phyloP scores from a whole-genome alignment of 2,329 filamentous ascomycete species.

The Colletotrichum caudatum region DNA sequence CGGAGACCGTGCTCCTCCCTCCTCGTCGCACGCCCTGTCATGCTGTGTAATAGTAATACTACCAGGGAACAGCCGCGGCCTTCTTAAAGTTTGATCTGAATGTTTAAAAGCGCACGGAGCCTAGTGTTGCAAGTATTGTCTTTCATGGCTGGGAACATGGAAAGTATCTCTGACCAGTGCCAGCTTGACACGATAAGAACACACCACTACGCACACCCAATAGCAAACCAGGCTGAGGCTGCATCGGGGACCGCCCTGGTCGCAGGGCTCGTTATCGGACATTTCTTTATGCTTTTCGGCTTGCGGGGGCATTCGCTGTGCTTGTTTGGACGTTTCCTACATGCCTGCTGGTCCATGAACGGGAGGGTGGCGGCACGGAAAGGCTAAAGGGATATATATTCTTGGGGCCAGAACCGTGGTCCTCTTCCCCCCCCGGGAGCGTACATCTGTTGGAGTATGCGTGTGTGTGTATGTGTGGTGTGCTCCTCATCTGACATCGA shows the following conservation, averaged over 20 bases:
- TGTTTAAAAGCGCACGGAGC: background rate
- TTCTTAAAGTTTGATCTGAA: background rate
- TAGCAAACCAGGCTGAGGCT: background rate
- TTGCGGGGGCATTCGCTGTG: background rate
- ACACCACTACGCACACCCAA: background rate
- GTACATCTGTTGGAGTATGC: background rate
- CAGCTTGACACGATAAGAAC: background rate
- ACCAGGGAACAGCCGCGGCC: background rate
- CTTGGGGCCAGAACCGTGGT: background rate
- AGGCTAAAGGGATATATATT: background rate
- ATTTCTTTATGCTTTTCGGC: background rate
- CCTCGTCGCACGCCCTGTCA: background rate
- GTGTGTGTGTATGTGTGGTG: background rate
- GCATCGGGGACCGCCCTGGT: background rate
- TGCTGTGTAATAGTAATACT: background rate
- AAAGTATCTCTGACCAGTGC: background rate
- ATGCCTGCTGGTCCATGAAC: background rate
- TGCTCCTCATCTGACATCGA: background rate
- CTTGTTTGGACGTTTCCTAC: background rate
- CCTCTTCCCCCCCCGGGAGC: background rate
- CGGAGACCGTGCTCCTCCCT: background rate
- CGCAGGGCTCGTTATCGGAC: background rate
- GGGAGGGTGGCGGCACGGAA: background rate
- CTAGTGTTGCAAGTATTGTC: background rate
- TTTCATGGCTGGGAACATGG: background rate